Percentiles rank a stretch among this genome's conserved stretches.
Evolutionary conservation across 352 stramenopile species (phyloP).

Genomic region (Pythium myriotylum): DNA sequence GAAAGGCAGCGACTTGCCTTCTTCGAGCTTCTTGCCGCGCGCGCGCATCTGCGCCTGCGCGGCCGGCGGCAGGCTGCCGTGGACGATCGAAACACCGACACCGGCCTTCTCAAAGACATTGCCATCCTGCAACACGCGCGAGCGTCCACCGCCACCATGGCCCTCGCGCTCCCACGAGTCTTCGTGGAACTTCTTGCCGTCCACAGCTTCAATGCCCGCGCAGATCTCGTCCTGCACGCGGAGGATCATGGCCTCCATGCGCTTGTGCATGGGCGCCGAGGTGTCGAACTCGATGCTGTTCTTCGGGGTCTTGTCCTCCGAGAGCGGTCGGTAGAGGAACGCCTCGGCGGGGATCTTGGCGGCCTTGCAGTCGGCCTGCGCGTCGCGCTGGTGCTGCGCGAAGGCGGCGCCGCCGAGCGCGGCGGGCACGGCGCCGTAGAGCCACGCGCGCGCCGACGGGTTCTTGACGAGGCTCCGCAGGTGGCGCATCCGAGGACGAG

Average conservation of each 20-base stretch:
- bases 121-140: constrained; percentile 93
- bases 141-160: constrained; percentile 94
- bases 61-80: constrained; percentile 93
- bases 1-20: constrained; percentile 90
- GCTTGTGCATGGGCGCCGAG: constrained; percentile 62
- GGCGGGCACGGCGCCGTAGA: constrained; percentile 1
- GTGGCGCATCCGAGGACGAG: constrained; percentile 16
- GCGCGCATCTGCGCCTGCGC: constrained; percentile 82
- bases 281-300: constrained; percentile 80
- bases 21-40: constrained; percentile 73
- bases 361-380: constrained; percentile 38
- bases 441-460: background rate
- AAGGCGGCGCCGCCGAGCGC: background rate
- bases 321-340: constrained; percentile 74
- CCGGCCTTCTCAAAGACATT: constrained; percentile 98
- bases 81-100: constrained; percentile 97
- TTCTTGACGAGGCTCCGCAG: constrained; percentile 1
- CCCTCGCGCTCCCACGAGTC: constrained; percentile 95
- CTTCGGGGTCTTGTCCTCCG: constrained; percentile 59
- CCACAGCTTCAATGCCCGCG: constrained; percentile 87
- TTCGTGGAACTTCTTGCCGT: constrained; percentile 94
- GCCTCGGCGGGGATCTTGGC: constrained; percentile 40
- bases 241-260: constrained; percentile 83
- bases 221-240: constrained; percentile 88
- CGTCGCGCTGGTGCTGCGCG: constrained; percentile 1